phyloP scores from a whole-genome alignment of 108 stramenopile species.

The Chaetoceros tenuissimus region DNA sequence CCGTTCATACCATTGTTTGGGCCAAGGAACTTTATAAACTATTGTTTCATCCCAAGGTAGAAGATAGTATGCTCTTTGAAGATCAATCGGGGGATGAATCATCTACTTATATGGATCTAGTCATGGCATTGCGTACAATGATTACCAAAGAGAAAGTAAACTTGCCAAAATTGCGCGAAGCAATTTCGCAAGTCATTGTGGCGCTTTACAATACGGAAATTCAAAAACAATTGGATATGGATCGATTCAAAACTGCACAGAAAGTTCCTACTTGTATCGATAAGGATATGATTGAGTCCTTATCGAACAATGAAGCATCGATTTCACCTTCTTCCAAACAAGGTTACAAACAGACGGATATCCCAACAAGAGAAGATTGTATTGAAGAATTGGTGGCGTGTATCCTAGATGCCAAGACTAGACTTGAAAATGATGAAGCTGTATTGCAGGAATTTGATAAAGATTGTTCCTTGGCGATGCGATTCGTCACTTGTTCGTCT shows the following conservation, averaged over 20 bases:
- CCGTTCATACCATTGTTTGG: slow-evolving; percentile 99
- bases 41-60: slow-evolving; percentile 68
- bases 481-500: slow-evolving; percentile 90
- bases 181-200: slow-evolving; percentile 20
- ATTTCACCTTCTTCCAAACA: not conserved
- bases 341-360: slow-evolving; percentile 27
- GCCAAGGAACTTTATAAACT: slow-evolving; percentile 98
- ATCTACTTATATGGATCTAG: slow-evolving; percentile 66
- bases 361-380: slow-evolving; percentile 43
- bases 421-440: slow-evolving; percentile 2
- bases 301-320: slow-evolving; percentile 1
- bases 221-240: slow-evolving; percentile 80
- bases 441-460: slow-evolving; percentile 82
- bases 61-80: slow-evolving; percentile 89
- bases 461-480: slow-evolving; percentile 90
- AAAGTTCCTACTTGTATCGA: slow-evolving; percentile 48
- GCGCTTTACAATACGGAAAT: slow-evolving; percentile 58
- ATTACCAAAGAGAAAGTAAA: slow-evolving; percentile 4
- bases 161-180: slow-evolving; percentile 7
- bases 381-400: slow-evolving; percentile 35
- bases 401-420: slow-evolving; percentile 28
- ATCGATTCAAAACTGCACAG: slow-evolving; percentile 78
- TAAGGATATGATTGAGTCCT: slow-evolving; percentile 2
- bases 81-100: slow-evolving; percentile 31
- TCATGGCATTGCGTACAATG: slow-evolving; percentile 31